These are phyloP conservation scores for Ophiobolus disseminans DNA, from an alignment of 2,329 filamentous ascomycete species.

Conservation along the genomic window DNA sequence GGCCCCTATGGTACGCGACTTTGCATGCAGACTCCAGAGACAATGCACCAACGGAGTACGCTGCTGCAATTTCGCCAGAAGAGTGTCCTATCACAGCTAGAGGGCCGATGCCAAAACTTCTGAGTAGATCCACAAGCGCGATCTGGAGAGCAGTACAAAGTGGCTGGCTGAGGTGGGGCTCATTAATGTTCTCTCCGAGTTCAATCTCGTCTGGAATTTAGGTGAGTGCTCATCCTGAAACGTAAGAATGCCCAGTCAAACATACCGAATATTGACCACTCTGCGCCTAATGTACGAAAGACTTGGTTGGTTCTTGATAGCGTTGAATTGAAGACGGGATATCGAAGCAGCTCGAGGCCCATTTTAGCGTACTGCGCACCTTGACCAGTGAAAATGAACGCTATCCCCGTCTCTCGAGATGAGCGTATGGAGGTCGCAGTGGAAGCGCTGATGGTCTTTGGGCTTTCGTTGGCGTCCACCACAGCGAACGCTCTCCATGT, in stretches of 20 bases:
- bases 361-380: constrained; percentile 30
- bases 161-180: constrained; percentile 19
- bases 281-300: not conserved
- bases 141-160: constrained; percentile 30
- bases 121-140: constrained; percentile 27
- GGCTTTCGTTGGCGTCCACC: not conserved
- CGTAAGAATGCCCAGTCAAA: too few relatives aligned
- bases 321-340: constrained; percentile 5
- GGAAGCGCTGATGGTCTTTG: not conserved
- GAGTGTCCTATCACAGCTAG: constrained; percentile 33
- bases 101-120: constrained; percentile 17
- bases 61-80: constrained; percentile 38
- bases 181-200: constrained; percentile 1
- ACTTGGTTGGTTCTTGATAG: not conserved
- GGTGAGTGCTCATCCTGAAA: too few relatives aligned
- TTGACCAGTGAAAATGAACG: constrained; percentile 37
- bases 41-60: constrained; percentile 21
- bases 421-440: not conserved
- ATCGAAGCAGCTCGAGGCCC: constrained; percentile 21
- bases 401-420: not conserved
- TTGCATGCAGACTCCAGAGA: constrained; percentile 1
- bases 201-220: not conserved
- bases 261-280: too few relatives aligned
- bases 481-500: not conserved
- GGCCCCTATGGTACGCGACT: constrained; percentile 11